phyloP scores from a whole-genome alignment of 1,284 basidiomycete species.

The Puccinia hordei region DNA sequence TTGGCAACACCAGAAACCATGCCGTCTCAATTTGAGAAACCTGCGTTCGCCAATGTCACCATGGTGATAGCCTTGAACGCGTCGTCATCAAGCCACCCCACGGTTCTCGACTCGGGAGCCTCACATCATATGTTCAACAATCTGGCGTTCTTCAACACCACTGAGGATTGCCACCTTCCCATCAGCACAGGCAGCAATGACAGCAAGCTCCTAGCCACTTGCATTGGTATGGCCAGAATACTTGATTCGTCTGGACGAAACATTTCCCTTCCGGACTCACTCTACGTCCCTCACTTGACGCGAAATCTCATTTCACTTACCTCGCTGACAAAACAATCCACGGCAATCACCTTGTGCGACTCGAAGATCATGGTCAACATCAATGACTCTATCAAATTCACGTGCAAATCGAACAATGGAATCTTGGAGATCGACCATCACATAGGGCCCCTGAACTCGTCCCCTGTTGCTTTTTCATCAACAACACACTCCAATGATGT shows the following conservation, averaged over 20 bases:
- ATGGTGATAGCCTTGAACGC: not conserved
- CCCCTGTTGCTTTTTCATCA: too few relatives aligned
- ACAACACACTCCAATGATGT: not conserved
- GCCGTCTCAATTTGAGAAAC: not conserved
- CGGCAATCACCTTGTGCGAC: too few relatives aligned
- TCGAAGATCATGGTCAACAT: too few relatives aligned
- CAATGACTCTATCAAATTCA: too few relatives aligned
- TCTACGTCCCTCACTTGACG: not conserved
- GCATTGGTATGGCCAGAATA: not conserved
- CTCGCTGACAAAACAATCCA: not conserved
- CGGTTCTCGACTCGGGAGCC: not conserved
- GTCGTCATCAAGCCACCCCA: not conserved
- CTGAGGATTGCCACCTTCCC: not conserved
- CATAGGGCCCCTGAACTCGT: too few relatives aligned
- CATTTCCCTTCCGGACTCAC: not conserved
- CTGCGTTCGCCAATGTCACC: not conserved
- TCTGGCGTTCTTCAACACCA: not conserved
- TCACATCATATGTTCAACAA: constrained; percentile 5
- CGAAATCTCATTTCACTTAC: not conserved
- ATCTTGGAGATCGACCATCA: too few relatives aligned
- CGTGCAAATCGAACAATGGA: too few relatives aligned
- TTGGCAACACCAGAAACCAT: too few relatives aligned
- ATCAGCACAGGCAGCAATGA: not conserved
- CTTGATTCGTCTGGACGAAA: not conserved
- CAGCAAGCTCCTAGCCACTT: not conserved